phyloP scores from a whole-genome alignment of 2,329 filamentous ascomycete genomes.

The Trichoderma sp. region DNA sequence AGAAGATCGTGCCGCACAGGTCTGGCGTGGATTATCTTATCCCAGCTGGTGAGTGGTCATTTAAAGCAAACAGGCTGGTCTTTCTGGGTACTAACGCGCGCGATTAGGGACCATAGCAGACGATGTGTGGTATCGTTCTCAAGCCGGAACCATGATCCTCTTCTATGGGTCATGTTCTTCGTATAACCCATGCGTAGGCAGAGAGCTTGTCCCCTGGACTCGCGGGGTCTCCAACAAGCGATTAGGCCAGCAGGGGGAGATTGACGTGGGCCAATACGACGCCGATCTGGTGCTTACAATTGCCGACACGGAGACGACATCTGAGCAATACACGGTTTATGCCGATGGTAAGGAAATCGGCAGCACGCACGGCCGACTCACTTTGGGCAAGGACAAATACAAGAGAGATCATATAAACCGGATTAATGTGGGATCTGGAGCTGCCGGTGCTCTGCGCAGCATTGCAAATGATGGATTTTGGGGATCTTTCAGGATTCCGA shows the following conservation, averaged over 20 bases:
- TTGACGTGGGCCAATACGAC: not conserved
- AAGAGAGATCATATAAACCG: not conserved
- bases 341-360: constrained; percentile 8
- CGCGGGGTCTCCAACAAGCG: not conserved
- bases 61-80: not conserved
- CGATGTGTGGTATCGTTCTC: constrained; percentile 7
- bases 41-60: constrained; percentile 1
- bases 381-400: constrained; percentile 7
- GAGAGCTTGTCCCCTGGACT: constrained; percentile 8
- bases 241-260: not conserved
- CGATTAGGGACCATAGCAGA: constrained; percentile 4
- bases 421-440: constrained; percentile 11
- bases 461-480: constrained; percentile 21
- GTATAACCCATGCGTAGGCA: constrained; percentile 4
- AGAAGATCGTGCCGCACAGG: not conserved
- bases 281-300: constrained; percentile 6
- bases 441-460: constrained; percentile 6
- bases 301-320: constrained; percentile 4
- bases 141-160: not conserved
- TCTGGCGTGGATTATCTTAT: constrained; percentile 7
- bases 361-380: constrained; percentile 9
- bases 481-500: constrained; percentile 16
- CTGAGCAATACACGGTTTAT: constrained; percentile 13
- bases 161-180: constrained; percentile 17
- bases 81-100: not conserved